Conservation (phyloP, 306 rosid species). For the Adenanthera pavonina region DNA sequence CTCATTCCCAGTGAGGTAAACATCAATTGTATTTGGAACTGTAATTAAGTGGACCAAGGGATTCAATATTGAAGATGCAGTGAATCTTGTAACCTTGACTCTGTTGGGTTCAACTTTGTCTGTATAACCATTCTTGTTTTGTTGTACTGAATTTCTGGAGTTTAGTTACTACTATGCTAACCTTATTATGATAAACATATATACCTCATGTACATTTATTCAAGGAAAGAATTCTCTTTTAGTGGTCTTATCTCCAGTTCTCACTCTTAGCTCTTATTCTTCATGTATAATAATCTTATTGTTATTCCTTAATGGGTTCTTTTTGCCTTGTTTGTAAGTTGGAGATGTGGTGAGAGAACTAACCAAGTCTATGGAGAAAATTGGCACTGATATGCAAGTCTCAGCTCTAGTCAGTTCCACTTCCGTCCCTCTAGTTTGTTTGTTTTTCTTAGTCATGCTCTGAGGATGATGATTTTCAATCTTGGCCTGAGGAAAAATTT, state of each 20-base stretch:
- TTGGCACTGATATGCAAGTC: conserved; percentile 90
- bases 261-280: background rate
- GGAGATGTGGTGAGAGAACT: conserved; percentile 90
- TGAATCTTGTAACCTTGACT: conserved; percentile 45
- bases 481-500: conserved; percentile 24
- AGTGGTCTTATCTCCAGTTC: conserved; percentile 2
- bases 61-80: conserved; percentile 79
- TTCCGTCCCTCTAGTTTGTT: conserved; percentile 28
- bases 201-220: conserved; percentile 1
- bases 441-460: background rate
- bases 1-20: conserved; percentile 91
- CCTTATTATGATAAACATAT: conserved; percentile 1
- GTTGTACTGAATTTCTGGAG: background rate
- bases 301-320: conserved; percentile 28
- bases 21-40: conserved; percentile 84
- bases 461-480: conserved; percentile 27
- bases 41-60: conserved; percentile 97
- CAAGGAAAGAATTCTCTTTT: conserved; percentile 17
- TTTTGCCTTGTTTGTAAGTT: conserved; percentile 61
- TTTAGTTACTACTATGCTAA: background rate
- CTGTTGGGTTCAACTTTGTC: conserved; percentile 28
- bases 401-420: conserved; percentile 74
- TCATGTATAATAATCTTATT: conserved; percentile 14
- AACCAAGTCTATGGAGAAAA: conserved; percentile 72
- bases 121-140: conserved; percentile 12